Percentiles rank a stretch among this genome's conserved stretches.
These are phyloP conservation scores for Apostasia ramifera DNA, from an alignment of 106 monocot genomes.

Conservation along the genomic window DNA sequence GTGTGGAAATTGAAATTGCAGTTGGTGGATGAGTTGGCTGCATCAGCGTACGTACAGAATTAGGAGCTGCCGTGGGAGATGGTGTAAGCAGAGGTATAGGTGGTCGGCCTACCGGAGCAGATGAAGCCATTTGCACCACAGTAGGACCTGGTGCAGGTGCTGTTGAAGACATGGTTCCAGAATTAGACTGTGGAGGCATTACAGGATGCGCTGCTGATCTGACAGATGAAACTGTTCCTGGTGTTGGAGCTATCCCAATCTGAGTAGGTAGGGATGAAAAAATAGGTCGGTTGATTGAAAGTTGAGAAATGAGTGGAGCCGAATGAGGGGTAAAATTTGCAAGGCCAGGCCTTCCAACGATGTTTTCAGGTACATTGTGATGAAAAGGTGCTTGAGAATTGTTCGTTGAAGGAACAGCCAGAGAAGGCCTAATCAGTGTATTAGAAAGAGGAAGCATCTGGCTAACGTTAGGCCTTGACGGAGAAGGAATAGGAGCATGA, in stretches of 20 bases:
- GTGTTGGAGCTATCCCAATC: slow-evolving; percentile 6
- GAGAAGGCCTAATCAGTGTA: slow-evolving; percentile 5
- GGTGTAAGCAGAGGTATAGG: slow-evolving; percentile 8
- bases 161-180: slow-evolving; percentile 7
- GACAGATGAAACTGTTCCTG: slow-evolving; percentile 1
- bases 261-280: slow-evolving; percentile 17
- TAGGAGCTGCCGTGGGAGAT: neutral
- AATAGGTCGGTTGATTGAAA: slow-evolving; percentile 7
- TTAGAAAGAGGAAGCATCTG: slow-evolving; percentile 17
- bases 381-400: slow-evolving; percentile 4
- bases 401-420: slow-evolving; percentile 13
- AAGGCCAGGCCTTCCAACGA: slow-evolving; percentile 8
- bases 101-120: slow-evolving; percentile 6
- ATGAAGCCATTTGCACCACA: slow-evolving; percentile 6
- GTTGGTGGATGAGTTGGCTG: slow-evolving; percentile 19
- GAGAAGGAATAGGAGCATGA: slow-evolving; percentile 5
- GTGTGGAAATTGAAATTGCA: slow-evolving; percentile 10
- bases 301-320: slow-evolving; percentile 7
- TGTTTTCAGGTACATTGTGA: slow-evolving; percentile 18
- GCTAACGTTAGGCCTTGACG: slow-evolving; percentile 11
- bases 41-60: slow-evolving; percentile 5
- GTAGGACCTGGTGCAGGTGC: slow-evolving; percentile 9
- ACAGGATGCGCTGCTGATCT: no score
- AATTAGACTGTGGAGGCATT: neutral
- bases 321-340: slow-evolving; percentile 22